Base-by-base conservation (phyloP, 2,329 filamentous ascomycete genomes). In the Monilinia vaccinii-corymbosi region DNA sequence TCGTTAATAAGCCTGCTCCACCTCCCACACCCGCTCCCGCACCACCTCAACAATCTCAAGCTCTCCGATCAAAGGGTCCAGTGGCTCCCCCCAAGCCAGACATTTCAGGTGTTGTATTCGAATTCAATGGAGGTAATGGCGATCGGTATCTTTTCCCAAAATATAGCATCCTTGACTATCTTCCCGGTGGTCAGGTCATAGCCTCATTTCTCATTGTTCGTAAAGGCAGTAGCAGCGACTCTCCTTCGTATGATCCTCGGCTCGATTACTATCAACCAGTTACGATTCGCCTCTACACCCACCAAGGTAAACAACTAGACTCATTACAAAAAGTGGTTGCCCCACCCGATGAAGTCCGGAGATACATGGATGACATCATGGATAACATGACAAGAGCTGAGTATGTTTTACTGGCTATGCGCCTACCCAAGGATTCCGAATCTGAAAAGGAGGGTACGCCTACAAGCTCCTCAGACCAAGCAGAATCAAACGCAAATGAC, bases 111-210 rank as follows among this genome's bases (percentile, higher is more conserved):
- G 77, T 88, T 16, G 81, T 87, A 1, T 81, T 91, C 62, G 86
- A 89, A 65, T 89, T 90, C 71, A 71, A 76, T 6, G 81, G 81
- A 50, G 85, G 85, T 38, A 83, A 77, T 3, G 88, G 87, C 49
- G 89, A 93, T 71, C 82, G 88, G 31, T 92, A 89, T 70, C 75
- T 90, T 51, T 92, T 94, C 64, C 89, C 89, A 2, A 88, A 86
- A 65, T 87, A 88, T 70, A 88, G 86, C 72, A 86, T 93, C 38
- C 72, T 93, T 53, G 88, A 94, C 70, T 85, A 83, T 68, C 75
- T 85, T 1, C 77, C 78, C n/a, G 72, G 73, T 4, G 81, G 81
- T 2, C 81, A 83, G 55, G 80, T 89, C 2, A 80, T 91, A 47
- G 86, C 86, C 3, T 92, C 88, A 1, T 94, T 93, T 69, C 76